Conservation (phyloP, 2,329 filamentous ascomycete genomes). For the Fusarium bulbicola region DNA sequence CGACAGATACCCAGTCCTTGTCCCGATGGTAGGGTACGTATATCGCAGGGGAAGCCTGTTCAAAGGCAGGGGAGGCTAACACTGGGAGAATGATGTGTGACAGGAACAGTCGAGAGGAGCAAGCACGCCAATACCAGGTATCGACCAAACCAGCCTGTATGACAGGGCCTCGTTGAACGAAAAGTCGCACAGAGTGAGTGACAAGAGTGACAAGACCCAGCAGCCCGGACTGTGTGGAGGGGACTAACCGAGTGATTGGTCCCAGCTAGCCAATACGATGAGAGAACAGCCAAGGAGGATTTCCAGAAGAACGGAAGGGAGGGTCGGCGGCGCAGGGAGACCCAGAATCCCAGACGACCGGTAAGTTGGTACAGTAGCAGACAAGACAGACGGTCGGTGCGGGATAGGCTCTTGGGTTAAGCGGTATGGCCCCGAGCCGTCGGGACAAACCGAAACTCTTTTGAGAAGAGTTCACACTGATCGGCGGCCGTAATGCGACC, state of each 20-base stretch:
- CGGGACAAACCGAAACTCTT: conserved; percentile 34
- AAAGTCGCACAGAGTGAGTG: not conserved
- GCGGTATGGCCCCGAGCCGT: conserved; percentile 20
- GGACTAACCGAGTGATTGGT: conserved; percentile 15
- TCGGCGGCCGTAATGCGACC: conserved; percentile 35
- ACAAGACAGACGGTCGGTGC: conserved; percentile 19
- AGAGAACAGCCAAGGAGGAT: conserved; percentile 18
- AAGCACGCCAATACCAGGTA: not conserved
- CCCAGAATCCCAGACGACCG: conserved; percentile 34
- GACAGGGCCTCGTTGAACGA: conserved; percentile 22
- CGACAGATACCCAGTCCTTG: conserved; percentile 22
- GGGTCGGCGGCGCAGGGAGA: conserved; percentile 21
- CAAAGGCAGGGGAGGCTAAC: not conserved
- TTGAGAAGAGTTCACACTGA: conserved; percentile 28
- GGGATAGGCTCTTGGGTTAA: conserved; percentile 21
- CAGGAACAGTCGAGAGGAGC: conserved; percentile 2
- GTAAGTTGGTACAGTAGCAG: conserved; percentile 22
- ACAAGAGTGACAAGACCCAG: conserved; percentile 7
- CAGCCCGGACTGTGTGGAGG: conserved; percentile 38
- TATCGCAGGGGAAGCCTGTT: conserved; percentile 7
- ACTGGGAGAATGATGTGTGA: conserved; percentile 15
- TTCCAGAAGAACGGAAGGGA: conserved; percentile 43
- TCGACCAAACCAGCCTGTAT: conserved; percentile 5
- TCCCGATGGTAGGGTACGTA: conserved; percentile 34
- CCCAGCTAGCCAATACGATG: conserved; percentile 27